Percentiles rank a stretch among this genome's conserved stretches.
These are phyloP conservation scores for Citrus maxima DNA, from an alignment of 345 rosid species.

Conservation along the genomic window DNA sequence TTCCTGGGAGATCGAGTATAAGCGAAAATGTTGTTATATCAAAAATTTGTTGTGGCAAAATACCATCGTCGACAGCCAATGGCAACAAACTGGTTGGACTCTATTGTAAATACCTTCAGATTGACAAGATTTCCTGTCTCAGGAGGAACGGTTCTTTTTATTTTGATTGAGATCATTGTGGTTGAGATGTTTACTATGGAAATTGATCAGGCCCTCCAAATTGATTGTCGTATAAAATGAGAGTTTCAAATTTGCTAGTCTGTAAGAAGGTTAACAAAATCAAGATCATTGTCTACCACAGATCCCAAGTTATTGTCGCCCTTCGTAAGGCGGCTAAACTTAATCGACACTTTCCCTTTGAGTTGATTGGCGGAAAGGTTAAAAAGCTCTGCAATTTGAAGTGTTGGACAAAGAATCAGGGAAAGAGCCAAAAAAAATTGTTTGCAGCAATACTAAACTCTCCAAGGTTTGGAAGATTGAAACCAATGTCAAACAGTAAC, in stretches of 20 bases:
- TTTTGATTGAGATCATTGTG: not conserved
- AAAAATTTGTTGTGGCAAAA: not conserved
- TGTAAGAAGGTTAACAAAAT: not conserved
- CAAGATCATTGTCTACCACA: not conserved
- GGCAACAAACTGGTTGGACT: not conserved
- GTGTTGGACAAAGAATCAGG: not conserved
- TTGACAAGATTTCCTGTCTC: conserved; percentile 1
- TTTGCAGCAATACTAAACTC: not conserved
- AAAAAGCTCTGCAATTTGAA: not conserved
- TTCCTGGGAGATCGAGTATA: not conserved
- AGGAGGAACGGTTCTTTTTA: not conserved
- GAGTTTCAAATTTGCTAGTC: not conserved
- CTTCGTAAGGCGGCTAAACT: not conserved
- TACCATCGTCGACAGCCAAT: not conserved
- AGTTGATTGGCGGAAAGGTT: not conserved
- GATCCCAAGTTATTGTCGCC: not conserved
- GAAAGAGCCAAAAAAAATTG: not conserved
- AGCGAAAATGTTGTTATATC: not conserved
- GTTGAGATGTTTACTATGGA: conserved; percentile 9
- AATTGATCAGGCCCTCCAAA: not conserved
- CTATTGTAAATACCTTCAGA: not conserved
- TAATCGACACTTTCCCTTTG: not conserved
- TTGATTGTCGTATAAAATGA: not conserved
- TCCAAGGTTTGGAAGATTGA: conserved; percentile 9
- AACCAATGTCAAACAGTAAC: conserved; percentile 10